Conservation (phyloP, 2,329 filamentous ascomycete species). For the Lecanicillium sp. region DNA sequence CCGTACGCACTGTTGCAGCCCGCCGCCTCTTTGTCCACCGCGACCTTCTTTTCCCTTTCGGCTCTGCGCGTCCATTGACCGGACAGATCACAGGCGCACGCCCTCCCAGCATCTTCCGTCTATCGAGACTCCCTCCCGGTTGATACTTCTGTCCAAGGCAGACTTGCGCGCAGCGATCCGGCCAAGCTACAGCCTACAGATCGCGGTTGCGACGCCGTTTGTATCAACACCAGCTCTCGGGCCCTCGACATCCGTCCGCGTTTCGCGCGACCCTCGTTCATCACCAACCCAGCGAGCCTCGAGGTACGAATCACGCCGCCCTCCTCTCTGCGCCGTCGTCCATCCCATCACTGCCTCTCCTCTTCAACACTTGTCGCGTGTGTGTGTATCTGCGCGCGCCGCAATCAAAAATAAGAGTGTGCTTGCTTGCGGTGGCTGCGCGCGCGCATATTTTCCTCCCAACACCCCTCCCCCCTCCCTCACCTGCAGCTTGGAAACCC, state of each 20-base stretch:
- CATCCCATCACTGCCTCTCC: background rate
- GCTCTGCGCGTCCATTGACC: slow-evolving; percentile 11
- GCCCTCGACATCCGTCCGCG: background rate
- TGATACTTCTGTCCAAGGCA: background rate
- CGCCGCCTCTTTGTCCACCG: slow-evolving; percentile 1
- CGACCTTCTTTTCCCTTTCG: background rate
- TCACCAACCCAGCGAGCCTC: too few relatives aligned
- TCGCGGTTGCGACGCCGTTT: background rate
- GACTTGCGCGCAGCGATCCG: slow-evolving; percentile 7
- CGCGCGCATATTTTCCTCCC: slow-evolving; percentile 7
- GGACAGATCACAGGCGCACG: slow-evolving; percentile 1
- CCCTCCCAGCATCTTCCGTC: background rate
- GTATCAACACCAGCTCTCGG: background rate
- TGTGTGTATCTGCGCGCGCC: slow-evolving; percentile 1
- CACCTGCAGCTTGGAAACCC: slow-evolving; percentile 8
- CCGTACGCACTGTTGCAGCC: background rate
- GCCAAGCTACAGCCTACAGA: background rate
- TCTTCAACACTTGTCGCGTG: background rate
- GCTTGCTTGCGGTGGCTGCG: slow-evolving; percentile 2
- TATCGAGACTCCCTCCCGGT: slow-evolving; percentile 7
- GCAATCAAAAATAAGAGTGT: background rate
- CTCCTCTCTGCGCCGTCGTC: background rate
- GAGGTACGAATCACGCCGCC: background rate
- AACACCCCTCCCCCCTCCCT: slow-evolving; percentile 8
- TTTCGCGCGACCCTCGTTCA: too few relatives aligned